These are phyloP conservation scores for Leucoagaricus sp. DNA, from an alignment of 1,284 basidiomycete genomes.

Conservation along the genomic window DNA sequence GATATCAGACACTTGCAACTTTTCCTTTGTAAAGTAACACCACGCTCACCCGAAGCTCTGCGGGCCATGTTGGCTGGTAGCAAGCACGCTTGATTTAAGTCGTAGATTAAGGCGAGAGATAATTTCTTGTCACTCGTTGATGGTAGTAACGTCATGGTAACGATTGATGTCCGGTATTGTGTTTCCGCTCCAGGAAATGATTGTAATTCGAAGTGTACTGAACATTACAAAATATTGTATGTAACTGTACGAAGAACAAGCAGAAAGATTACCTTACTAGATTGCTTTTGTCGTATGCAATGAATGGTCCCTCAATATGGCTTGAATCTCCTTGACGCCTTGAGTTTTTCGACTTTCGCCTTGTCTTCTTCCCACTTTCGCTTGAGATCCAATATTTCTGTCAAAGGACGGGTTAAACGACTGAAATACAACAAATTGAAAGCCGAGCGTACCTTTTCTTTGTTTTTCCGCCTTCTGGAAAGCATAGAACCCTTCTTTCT, in stretches of 20 bases:
- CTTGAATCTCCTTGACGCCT: conserved; percentile 77
- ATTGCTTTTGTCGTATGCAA: background rate
- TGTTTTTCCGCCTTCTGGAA: conserved; percentile 91
- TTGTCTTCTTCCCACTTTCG: conserved; percentile 86
- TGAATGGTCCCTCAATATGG: conserved; percentile 58
- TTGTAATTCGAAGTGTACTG: background rate
- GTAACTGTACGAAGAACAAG: background rate
- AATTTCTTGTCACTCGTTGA: too few relatives aligned
- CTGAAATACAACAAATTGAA: conserved; percentile 6
- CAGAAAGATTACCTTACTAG: background rate
- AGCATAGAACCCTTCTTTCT: conserved; percentile 80
- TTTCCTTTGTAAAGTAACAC: conserved; percentile 24
- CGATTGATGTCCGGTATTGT: too few relatives aligned
- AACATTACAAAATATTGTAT: too few relatives aligned
- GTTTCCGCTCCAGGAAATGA: too few relatives aligned
- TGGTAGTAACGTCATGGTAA: too few relatives aligned
- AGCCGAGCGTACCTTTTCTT: conserved; percentile 62
- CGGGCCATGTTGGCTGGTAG: background rate
- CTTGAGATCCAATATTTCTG: conserved; percentile 78
- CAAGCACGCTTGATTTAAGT: background rate
- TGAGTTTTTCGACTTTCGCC: conserved; percentile 82
- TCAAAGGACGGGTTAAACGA: conserved; percentile 9
- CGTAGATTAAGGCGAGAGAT: too few relatives aligned
- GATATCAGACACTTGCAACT: conserved; percentile 19
- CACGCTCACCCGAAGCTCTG: conserved; percentile 13